Conservation (phyloP, 805 yeast species). For the Millerozyma miso region DNA sequence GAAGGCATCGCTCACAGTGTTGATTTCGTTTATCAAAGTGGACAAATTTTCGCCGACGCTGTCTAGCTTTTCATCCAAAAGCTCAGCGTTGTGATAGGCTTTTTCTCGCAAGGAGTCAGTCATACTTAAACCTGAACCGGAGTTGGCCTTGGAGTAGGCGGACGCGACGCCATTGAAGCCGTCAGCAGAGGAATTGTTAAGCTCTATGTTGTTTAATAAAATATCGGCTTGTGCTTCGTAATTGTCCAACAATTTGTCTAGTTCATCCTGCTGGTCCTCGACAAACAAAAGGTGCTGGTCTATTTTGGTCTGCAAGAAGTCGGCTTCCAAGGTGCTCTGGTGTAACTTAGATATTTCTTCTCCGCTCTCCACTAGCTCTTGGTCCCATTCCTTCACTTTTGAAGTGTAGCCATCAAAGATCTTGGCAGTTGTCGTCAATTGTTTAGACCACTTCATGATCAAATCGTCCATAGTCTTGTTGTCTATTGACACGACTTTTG, state of each 20-base stretch:
- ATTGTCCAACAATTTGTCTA: slow-evolving; percentile 74
- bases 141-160: slow-evolving; percentile 3
- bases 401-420: slow-evolving; percentile 73
- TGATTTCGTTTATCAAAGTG: slow-evolving; percentile 74
- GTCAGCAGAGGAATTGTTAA: slow-evolving; percentile 9
- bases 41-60: slow-evolving; percentile 71
- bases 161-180: slow-evolving; percentile 13
- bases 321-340: slow-evolving; percentile 75
- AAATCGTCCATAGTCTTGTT: slow-evolving; percentile 92
- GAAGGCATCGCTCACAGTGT: slow-evolving; percentile 75
- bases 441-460: slow-evolving; percentile 89
- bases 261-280: slow-evolving; percentile 87
- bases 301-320: slow-evolving; percentile 75
- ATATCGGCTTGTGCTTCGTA: slow-evolving; percentile 73
- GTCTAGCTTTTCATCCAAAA: slow-evolving; percentile 76
- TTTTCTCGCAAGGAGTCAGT: slow-evolving; percentile 86
- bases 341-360: slow-evolving; percentile 77
- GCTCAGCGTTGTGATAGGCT: slow-evolving; percentile 84
- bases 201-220: slow-evolving; percentile 37
- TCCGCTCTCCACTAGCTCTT: slow-evolving; percentile 75
- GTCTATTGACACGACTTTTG: slow-evolving; percentile 71
- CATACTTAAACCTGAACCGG: slow-evolving; percentile 33
- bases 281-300: slow-evolving; percentile 85
- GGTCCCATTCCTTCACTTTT: slow-evolving; percentile 83
- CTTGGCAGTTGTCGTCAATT: slow-evolving; percentile 65